Conservation (phyloP, 805 yeast genomes). For the Kodamaea neixiangensis region DNA sequence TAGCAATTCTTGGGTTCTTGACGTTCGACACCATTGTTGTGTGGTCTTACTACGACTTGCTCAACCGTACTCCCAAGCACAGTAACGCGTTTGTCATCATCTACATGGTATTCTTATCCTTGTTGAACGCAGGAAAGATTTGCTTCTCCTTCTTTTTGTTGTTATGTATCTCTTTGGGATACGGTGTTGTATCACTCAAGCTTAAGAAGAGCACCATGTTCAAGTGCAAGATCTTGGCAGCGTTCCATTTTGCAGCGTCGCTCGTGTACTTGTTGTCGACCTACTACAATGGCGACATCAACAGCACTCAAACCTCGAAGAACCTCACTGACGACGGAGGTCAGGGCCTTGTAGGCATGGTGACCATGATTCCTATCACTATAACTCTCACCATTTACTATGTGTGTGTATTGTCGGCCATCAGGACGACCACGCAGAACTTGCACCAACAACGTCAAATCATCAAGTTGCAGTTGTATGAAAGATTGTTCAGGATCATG, state of each 20-base stretch:
- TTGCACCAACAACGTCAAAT: slow-evolving; percentile 85
- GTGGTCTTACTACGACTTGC: slow-evolving; percentile 89
- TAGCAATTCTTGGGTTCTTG: slow-evolving; percentile 81
- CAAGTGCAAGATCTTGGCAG: slow-evolving; percentile 48
- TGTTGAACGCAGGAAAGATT: slow-evolving; percentile 76
- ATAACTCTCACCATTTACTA: slow-evolving; percentile 72
- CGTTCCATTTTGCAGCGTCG: slow-evolving; percentile 36
- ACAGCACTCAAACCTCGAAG: slow-evolving; percentile 25
- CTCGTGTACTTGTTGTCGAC: slow-evolving; percentile 36
- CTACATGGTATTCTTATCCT: slow-evolving; percentile 75
- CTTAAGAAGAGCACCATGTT: slow-evolving; percentile 75
- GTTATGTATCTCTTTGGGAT: slow-evolving; percentile 85
- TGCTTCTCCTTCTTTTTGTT: slow-evolving; percentile 84
- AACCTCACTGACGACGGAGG: slow-evolving; percentile 53
- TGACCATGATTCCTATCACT: slow-evolving; percentile 71
- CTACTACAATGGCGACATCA: slow-evolving; percentile 29
- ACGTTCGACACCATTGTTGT: slow-evolving; percentile 82
- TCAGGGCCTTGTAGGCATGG: slow-evolving; percentile 44
- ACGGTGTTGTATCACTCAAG: slow-evolving; percentile 90
- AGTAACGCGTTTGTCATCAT: slow-evolving; percentile 60
- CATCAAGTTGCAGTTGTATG: slow-evolving; percentile 87
- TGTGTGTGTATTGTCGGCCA: slow-evolving; percentile 67
- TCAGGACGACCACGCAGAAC: slow-evolving; percentile 71
- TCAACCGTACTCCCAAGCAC: slow-evolving; percentile 56
- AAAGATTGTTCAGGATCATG: slow-evolving; percentile 70